phyloP scores from a whole-genome alignment of 441 rosid species.

The Pelargonium australe region DNA sequence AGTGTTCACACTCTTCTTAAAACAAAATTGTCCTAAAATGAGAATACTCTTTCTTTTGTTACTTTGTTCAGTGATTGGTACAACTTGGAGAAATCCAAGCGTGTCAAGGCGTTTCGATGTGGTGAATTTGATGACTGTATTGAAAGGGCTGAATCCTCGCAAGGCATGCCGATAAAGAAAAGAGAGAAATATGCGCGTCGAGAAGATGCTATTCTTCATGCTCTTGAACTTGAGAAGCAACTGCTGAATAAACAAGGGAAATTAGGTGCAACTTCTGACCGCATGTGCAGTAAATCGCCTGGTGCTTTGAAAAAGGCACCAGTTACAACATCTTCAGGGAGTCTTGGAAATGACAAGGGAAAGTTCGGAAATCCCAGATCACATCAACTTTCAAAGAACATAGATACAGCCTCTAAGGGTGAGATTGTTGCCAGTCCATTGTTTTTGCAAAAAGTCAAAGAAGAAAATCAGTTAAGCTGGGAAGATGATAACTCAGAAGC shows the following conservation, averaged over 20 bases:
- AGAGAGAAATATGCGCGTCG: conserved; percentile 99
- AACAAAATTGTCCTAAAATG: too few relatives aligned
- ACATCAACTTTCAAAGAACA: conserved; percentile 23
- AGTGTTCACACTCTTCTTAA: too few relatives aligned
- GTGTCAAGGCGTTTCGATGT: conserved; percentile 93
- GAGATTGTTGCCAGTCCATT: conserved; percentile 24
- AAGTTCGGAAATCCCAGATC: conserved; percentile 27
- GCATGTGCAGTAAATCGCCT: conserved; percentile 32
- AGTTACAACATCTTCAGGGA: conserved; percentile 30
- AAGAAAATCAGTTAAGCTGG: conserved; percentile 32
- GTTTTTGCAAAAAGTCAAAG: conserved; percentile 30
- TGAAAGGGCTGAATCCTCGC: conserved; percentile 76
- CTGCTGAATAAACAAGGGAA: conserved; percentile 53
- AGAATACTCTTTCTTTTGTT: too few relatives aligned
- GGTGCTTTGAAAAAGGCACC: conserved; percentile 38
- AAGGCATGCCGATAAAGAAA: conserved; percentile 74
- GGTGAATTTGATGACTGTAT: conserved; percentile 97
- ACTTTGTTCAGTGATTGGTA: conserved; percentile 83
- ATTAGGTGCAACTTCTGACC: conserved; percentile 25
- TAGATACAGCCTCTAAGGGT: conserved; percentile 32
- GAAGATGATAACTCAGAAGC: conserved; percentile 49
- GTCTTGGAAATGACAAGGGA: conserved; percentile 35
- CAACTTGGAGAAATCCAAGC: conserved; percentile 95
- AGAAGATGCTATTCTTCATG: conserved; percentile 98
- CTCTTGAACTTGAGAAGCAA: conserved; percentile 92